Base-by-base conservation (phyloP, 2,329 filamentous ascomycete genomes). In the Fusarium penzigii region DNA sequence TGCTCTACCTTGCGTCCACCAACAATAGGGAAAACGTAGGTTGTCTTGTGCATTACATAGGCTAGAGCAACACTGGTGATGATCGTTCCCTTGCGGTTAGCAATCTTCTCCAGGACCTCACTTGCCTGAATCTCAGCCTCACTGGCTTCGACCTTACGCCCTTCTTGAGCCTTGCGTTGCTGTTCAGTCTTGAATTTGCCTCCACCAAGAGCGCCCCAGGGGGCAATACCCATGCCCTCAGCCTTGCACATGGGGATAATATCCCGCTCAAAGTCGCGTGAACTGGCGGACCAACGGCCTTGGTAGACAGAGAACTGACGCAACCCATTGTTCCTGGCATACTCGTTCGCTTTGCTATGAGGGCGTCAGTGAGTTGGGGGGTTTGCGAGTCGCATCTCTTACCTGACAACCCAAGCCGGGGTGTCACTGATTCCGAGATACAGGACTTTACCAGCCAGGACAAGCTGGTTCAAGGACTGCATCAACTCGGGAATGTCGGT, bases 21-120 rank as follows among this genome's bases (percentile, higher is more conserved):
- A 5, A 90, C 76, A 39, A 92, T 84, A 1, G 89, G 89, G 65
- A 89, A 90, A 12, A 91, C 85, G 62, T 89, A 84, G 0, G 86
- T 82, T 1, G 85, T 75, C 72, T 91, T 90, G 58, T 84, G 79
- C 78, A 89, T 80, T 13, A 91, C 84, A 64, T 92, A 92, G 2
- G 88, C 88, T 20, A 92, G 71, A 9, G 88, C 88, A 51, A 81
- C 68, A 55, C 75, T 76, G 14, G 76, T 78, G 56, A 79, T 70
- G 47, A 68, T 59, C 3, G 73, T 76, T 55, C 68, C 67, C 58
- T 76, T 76, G 53, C 72, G 71, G 20, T 62, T 58, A 43, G 78
- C 77, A 42, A 88, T 78, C 29, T 68, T 76, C 76, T 79, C 75
- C 34, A 81, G 68, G 12, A 70, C 73, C 46, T 70, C 61, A 57